phyloP scores from a whole-genome alignment of 306 rosid species.

The Oemleria cerasiformis region DNA sequence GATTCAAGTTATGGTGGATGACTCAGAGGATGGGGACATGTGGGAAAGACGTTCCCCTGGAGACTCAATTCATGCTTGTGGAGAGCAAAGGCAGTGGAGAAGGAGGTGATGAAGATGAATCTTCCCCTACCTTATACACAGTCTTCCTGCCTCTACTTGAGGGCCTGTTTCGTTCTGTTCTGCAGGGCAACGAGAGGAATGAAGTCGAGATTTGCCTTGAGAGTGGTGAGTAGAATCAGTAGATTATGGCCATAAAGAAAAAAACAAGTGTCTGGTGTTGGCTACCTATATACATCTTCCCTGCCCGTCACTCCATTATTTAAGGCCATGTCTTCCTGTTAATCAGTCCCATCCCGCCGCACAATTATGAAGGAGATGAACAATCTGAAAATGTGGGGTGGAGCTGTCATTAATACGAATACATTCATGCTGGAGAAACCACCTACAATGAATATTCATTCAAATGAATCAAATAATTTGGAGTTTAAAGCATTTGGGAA shows the following conservation, averaged over 20 bases:
- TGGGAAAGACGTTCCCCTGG: constrained; percentile 86
- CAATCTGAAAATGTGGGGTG: constrained; percentile 42
- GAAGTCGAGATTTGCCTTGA: constrained; percentile 87
- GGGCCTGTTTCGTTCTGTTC: constrained; percentile 85
- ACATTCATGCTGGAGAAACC: constrained; percentile 48
- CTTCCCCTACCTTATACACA: constrained; percentile 57
- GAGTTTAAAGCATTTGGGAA: constrained; percentile 58
- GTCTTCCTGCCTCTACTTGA: constrained; percentile 93
- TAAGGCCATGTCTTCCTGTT: constrained; percentile 36
- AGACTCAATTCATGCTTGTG: constrained; percentile 91
- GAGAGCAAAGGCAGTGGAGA: constrained; percentile 61
- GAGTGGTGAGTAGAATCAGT: constrained; percentile 96
- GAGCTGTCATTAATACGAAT: constrained; percentile 44
- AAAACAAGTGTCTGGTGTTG: constrained; percentile 34
- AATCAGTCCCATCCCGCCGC: constrained; percentile 45
- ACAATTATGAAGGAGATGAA: constrained; percentile 34
- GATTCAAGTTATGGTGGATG: constrained; percentile 99
- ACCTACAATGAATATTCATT: constrained; percentile 31
- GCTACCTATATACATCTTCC: constrained; percentile 21
- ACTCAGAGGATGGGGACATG: constrained; percentile 94
- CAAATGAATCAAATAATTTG: constrained; percentile 47
- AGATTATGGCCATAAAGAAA: constrained; percentile 35
- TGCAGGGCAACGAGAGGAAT: constrained; percentile 84
- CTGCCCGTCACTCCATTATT: constrained; percentile 30
- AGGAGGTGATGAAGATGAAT: constrained; percentile 36